Evolutionary conservation across 2,329 filamentous ascomycete species (phyloP).

Genomic region (Plenodomus lindquistii): DNA sequence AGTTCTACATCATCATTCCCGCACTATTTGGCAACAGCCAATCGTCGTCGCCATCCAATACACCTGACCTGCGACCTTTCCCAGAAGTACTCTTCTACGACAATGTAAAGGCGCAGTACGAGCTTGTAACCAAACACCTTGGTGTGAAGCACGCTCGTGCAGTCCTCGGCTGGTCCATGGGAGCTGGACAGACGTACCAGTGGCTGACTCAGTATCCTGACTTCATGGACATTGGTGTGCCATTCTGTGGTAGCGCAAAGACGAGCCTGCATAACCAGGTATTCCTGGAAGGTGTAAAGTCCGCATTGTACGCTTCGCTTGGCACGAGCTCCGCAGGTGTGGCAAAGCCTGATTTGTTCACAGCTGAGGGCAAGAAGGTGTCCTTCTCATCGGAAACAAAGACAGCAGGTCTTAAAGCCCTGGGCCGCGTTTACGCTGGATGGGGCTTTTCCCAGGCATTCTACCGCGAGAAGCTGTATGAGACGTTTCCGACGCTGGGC

Average conservation of each 20-base stretch:
- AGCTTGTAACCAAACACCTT: conserved; percentile 66
- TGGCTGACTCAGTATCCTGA: conserved; percentile 66
- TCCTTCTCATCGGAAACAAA: conserved; percentile 60
- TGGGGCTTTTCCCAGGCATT: conserved; percentile 82
- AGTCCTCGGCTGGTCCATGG: conserved; percentile 74
- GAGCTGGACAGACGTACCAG: conserved; percentile 67
- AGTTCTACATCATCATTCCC: conserved; percentile 70
- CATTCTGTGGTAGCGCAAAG: conserved; percentile 68
- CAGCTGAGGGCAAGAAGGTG: conserved; percentile 24
- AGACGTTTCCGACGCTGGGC: conserved; percentile 59
- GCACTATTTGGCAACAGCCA: conserved; percentile 72
- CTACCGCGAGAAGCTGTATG: conserved; percentile 72
- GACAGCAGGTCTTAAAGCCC: conserved; percentile 66
- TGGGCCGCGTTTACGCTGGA: conserved; percentile 76
- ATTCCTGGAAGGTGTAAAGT: conserved; percentile 68
- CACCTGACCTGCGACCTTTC: conserved; percentile 58
- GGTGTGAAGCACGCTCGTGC: conserved; percentile 63
- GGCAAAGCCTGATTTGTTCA: conserved; percentile 27
- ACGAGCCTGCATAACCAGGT: conserved; percentile 70
- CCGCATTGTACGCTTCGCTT: conserved; percentile 62
- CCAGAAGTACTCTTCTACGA: conserved; percentile 68
- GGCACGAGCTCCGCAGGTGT: conserved; percentile 57
- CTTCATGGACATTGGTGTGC: conserved; percentile 67
- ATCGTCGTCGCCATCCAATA: conserved; percentile 70
- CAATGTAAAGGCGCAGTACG: conserved; percentile 69